Evolutionary conservation across 2,329 filamentous ascomycete genomes (phyloP).

Genomic region (Trichoderma hamatum): DNA sequence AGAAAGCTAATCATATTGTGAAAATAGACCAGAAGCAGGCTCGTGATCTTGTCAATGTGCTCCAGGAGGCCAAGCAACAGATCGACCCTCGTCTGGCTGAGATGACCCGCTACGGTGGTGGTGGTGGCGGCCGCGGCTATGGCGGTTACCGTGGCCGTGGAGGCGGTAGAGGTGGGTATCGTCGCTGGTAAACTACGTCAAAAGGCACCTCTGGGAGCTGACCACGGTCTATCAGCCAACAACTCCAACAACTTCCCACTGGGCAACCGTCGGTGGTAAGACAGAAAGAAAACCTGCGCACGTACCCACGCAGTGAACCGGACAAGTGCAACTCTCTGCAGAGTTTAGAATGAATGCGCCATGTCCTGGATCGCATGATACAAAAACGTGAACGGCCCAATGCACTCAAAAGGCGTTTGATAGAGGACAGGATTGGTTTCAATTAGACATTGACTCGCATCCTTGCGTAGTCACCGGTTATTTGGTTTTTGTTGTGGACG

Average conservation of each 20-base stretch:
- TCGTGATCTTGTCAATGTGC: slow-evolving; percentile 90
- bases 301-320: not conserved
- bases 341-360: not conserved
- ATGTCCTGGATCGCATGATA: not conserved
- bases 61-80: slow-evolving; percentile 96
- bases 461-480: slow-evolving; percentile 26
- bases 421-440: slow-evolving; percentile 37
- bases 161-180: slow-evolving; percentile 54
- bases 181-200: slow-evolving; percentile 39
- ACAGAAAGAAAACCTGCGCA: slow-evolving; percentile 24
- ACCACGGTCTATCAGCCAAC: slow-evolving; percentile 45
- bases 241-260: slow-evolving; percentile 56
- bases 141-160: slow-evolving; percentile 70
- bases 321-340: slow-evolving; percentile 1
- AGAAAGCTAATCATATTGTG: slow-evolving; percentile 41
- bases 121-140: slow-evolving; percentile 74
- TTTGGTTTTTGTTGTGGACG: slow-evolving; percentile 28
- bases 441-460: slow-evolving; percentile 31
- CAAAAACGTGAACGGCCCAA: slow-evolving; percentile 27
- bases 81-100: slow-evolving; percentile 94
- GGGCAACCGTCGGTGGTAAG: slow-evolving; percentile 56
- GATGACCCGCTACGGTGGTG: slow-evolving; percentile 91
- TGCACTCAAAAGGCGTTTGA: slow-evolving; percentile 38
- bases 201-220: slow-evolving; percentile 41
- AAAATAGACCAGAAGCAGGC: slow-evolving; percentile 82